Evolutionary conservation across 1,139 yeast genomes (phyloP), one percentile per base, ranked within the genome.

Genomic region (Petasospora fabianii): DNA sequence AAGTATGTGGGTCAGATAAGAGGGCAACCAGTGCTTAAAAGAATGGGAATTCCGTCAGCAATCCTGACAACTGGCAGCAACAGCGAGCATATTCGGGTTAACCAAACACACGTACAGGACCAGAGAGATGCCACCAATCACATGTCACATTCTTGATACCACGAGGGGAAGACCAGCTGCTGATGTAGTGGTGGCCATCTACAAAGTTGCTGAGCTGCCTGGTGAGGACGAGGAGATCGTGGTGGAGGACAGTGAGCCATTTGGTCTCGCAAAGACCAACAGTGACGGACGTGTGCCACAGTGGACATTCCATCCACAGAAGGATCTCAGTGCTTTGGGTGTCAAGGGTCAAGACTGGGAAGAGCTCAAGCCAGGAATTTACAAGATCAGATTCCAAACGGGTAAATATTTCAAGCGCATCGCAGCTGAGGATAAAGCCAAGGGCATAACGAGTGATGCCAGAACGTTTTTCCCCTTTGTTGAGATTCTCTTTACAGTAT

Each of bases 101-200:
- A 18, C 31, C 16, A 17, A 20, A 7, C 22, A 7, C 7, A 20
- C 22, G 22, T 20, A 20, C 10, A n/a, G n/a, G 9, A 20, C 7
- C 22, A 10, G 9, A 12, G 8, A 22, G 5, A 51, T 55, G 60
- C 53, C 57, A 11, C 88, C 88, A 32, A 76, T 88, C 35, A 86
- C 96, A 7, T 87, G 96, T 61, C 97, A 88, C 60, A 77, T 88
- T 13, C 68, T 88, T 28, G 96, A 88, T 54, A 87, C 96, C 6
- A 78, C 84, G n/a, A 62, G 70, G 11, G 97, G 97, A 1, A 72
- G 67, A 46, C 97, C 97, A 1, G 96, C 96, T 0, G 56, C 64
- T 0, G 71, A 69, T 16, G 90, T 88, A 14, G 62, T 72, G 3
- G 81, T 85, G 51, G 79, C 80, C 31, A 63, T 82, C 24, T 75